Conservation (phyloP, 768 basidiomycete genomes). For the Pleurotus tuoliensis region DNA sequence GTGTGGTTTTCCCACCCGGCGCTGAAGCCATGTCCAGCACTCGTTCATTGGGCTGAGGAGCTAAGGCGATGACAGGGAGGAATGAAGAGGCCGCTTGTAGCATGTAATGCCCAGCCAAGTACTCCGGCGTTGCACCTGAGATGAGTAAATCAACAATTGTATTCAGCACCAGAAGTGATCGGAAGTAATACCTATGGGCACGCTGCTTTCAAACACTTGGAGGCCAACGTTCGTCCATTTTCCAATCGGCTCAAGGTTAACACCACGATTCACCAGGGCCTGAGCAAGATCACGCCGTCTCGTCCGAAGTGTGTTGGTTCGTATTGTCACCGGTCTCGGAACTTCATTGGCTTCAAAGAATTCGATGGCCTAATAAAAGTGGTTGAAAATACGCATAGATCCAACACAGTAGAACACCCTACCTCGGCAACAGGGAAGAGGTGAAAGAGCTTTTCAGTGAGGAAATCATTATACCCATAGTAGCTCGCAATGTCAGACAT, state of each 20-base stretch:
- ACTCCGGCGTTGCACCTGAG: constrained; percentile 92
- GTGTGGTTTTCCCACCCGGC: constrained; percentile 97
- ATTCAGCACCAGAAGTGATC: background rate
- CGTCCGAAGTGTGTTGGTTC: constrained; percentile 93
- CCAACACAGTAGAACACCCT: constrained; percentile 12
- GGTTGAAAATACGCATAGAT: background rate
- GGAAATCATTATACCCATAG: constrained; percentile 96
- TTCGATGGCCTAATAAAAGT: constrained; percentile 74
- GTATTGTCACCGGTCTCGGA: constrained; percentile 93
- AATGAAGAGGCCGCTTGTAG: constrained; percentile 98
- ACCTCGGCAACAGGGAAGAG: constrained; percentile 93
- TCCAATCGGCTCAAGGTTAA: constrained; percentile 96
- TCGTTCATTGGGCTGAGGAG: constrained; percentile 89
- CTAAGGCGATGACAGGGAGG: constrained; percentile 95
- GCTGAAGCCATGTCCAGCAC: constrained; percentile 98
- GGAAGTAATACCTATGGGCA: constrained; percentile 72
- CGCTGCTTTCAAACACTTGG: constrained; percentile 95
- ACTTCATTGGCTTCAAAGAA: constrained; percentile 99
- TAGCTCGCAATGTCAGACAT: constrained; percentile 89
- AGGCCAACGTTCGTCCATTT: constrained; percentile 99
- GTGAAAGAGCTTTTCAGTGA: constrained; percentile 91
- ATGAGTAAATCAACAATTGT: background rate
- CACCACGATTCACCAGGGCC: constrained; percentile 89
- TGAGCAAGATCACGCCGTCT: constrained; percentile 93
- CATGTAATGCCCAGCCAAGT: constrained; percentile 99